Percentiles rank a stretch among this genome's conserved stretches.
Conservation (phyloP, 306 rosid genomes). For the Glycine tomentella region DNA sequence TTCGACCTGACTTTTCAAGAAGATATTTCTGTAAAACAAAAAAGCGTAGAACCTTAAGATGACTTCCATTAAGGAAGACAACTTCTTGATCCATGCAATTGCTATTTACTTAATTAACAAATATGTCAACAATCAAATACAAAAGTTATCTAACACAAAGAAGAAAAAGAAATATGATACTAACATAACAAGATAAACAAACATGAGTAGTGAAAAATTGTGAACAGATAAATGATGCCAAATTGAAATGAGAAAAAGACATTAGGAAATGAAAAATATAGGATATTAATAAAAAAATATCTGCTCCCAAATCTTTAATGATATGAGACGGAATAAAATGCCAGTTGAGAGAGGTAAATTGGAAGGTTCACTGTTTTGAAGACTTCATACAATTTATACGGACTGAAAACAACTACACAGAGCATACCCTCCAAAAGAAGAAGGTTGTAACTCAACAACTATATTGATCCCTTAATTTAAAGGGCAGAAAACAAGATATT, state of each 20-base stretch:
- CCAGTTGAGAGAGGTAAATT: background rate
- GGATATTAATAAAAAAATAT: background rate
- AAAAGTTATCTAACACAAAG: background rate
- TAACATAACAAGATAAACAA: conserved; percentile 11
- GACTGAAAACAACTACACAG: background rate
- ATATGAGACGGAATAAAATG: conserved; percentile 3
- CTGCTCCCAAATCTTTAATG: background rate
- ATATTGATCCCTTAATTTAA: no score
- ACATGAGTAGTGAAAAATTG: conserved; percentile 1
- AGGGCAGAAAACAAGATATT: no score
- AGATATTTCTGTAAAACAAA: background rate
- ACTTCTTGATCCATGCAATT: background rate
- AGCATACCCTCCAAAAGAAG: no score
- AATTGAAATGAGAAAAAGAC: background rate
- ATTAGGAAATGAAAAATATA: background rate
- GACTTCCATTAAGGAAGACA: background rate
- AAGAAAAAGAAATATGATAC: background rate
- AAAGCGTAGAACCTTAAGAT: background rate
- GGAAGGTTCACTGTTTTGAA: background rate
- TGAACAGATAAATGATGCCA: background rate
- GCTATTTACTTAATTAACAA: conserved; percentile 14
- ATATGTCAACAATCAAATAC: background rate
- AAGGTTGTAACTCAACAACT: no score
- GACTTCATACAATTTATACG: background rate
- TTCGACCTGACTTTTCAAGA: background rate